These are phyloP conservation scores for Begonia loranthoides DNA, from an alignment of 306 rosid genomes.

Conservation along the genomic window DNA sequence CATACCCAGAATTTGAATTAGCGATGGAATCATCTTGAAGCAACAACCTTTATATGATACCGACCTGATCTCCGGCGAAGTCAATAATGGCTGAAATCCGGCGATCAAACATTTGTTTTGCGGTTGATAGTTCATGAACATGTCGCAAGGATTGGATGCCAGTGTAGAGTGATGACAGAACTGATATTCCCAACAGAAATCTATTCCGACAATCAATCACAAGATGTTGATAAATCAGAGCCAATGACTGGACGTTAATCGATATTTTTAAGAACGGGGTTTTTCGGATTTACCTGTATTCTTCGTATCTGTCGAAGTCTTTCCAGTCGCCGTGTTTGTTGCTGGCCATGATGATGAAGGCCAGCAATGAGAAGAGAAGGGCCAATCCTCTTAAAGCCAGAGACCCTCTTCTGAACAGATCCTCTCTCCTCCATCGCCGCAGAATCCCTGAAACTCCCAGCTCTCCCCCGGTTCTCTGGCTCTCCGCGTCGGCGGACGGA, in stretches of 20 bases:
- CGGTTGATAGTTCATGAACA: slow-evolving; percentile 25
- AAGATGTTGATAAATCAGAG: neutral
- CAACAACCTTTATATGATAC: neutral
- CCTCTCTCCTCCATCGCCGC: slow-evolving; percentile 57
- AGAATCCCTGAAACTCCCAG: slow-evolving; percentile 21
- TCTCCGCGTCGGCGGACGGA: slow-evolving; percentile 3
- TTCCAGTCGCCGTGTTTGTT: slow-evolving; percentile 55
- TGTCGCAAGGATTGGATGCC: slow-evolving; percentile 33
- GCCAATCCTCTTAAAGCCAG: slow-evolving; percentile 40
- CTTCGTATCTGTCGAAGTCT: slow-evolving; percentile 47
- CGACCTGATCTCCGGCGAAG: slow-evolving; percentile 70
- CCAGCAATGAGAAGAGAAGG: slow-evolving; percentile 41
- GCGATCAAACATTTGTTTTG: slow-evolving; percentile 15
- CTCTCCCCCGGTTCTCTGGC: slow-evolving; percentile 3
- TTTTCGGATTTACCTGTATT: slow-evolving; percentile 28
- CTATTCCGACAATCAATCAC: slow-evolving; percentile 20
- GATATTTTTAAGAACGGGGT: neutral
- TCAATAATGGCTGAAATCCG: slow-evolving; percentile 26
- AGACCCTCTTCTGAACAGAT: slow-evolving; percentile 37
- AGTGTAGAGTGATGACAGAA: slow-evolving; percentile 36
- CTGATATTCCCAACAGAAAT: slow-evolving; percentile 42
- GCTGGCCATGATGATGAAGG: slow-evolving; percentile 42
- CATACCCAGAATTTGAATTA: slow-evolving; percentile 3
- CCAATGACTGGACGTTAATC: too few relatives aligned
- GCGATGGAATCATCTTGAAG: neutral